Conservation (phyloP, 129 eudicot genomes). For the Tagetes erecta region DNA sequence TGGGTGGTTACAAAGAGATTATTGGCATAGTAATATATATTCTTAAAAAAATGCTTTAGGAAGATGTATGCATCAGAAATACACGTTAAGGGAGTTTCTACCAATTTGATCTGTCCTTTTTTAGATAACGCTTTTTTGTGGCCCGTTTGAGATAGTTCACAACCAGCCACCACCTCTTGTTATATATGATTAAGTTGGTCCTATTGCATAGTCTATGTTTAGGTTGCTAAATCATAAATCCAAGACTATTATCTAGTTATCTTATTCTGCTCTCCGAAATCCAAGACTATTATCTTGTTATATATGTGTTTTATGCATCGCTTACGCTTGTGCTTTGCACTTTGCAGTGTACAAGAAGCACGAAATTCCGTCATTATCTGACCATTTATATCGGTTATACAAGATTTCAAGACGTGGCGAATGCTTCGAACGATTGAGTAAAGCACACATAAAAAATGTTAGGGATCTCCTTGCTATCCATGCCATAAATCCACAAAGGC, state of each 20-base stretch:
- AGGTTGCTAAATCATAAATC: neutral
- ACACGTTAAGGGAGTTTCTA: neutral
- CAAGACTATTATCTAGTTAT: neutral
- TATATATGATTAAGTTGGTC: neutral
- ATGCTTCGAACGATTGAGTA: neutral
- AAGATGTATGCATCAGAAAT: neutral
- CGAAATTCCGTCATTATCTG: slow-evolving; percentile 22
- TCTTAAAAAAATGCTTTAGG: neutral
- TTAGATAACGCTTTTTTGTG: neutral
- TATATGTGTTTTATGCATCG: neutral
- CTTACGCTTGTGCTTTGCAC: slow-evolving; percentile 17
- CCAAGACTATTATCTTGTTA: no score
- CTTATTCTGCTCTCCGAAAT: neutral
- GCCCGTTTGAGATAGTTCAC: neutral
- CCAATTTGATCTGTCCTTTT: neutral
- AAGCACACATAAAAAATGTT: slow-evolving; percentile 30
- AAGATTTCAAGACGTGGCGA: slow-evolving; percentile 2
- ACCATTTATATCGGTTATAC: slow-evolving; percentile 22
- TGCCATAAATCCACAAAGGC: slow-evolving; percentile 36
- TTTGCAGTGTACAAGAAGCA: slow-evolving; percentile 33
- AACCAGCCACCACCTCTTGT: neutral
- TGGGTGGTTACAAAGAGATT: neutral
- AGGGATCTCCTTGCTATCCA: slow-evolving; percentile 32
- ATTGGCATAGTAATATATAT: neutral
- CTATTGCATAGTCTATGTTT: neutral